Evolutionary conservation across 495 filamentous ascomycete genomes (phyloP), one percentile per base, ranked within the genome.

Genomic region (Talaromyces ruber): DNA sequence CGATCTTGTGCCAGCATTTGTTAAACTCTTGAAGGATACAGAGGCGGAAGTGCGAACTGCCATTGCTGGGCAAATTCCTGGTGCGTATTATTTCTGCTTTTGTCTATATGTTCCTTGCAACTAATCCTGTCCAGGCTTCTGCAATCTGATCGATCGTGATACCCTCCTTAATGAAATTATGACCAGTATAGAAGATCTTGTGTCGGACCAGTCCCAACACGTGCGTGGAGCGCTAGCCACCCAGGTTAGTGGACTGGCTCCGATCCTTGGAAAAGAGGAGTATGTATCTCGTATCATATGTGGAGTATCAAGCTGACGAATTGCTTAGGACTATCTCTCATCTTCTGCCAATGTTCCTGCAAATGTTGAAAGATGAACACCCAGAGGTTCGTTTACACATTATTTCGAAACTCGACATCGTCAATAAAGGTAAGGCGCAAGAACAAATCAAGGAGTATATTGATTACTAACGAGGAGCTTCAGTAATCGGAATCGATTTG

Each of bases 291-390:
- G 32, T 32, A 63, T 63, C 4, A 16, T 58, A 3, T 29, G 57
- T 14, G 11, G 18, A n/a, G 57, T 54, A 29, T 8, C 37, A 55
- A 54, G 62, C 62, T 68, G 25, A 65, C 59, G 70, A 45, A 60
- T 66, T 64, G 70, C 29, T 0, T 63, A 95, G 91, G 73, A 98
- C 94, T 39, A 98, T 96, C 64, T 84, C 92, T 61, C 94, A 98
- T 68, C 89, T 98, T 63, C 85, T 98, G 45, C 94, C 94, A 39
- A 98, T 98, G 95, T 98, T 98, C 76, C 82, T 98, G 39, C 90
- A 95, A 71, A 98, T 98, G 94, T 86, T 98, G 56, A 98, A 98
- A 78, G 94, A 98, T 71, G 94, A 98, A 68, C 98, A 97, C 75
- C 94, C 94, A 32, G 95, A 98, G 70, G 94, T 98, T 59, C 88